Base-by-base conservation (phyloP, 352 stramenopile species). In the Phytophthora crassamura region DNA sequence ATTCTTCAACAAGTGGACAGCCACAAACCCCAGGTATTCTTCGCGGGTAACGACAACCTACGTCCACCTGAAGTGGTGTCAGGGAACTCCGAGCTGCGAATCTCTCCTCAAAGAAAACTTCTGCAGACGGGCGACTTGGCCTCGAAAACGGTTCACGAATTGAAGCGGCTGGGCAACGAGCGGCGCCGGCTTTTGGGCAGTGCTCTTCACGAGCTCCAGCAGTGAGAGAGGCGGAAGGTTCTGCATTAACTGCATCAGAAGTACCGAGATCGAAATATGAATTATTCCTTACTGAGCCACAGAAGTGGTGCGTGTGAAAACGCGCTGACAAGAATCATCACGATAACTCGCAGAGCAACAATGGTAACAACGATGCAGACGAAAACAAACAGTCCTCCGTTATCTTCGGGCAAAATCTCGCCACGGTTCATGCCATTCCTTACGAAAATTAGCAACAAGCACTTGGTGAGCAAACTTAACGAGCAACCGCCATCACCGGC, bases 121-220 rank as follows among this genome's bases (percentile, higher is more conserved):
- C 7, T 52, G 14, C 33, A 9, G n/a, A 73, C 7, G 8, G 53
- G 43, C 42, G 20, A 7, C 14, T 39, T 67, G 6, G 52, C 33
- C 7, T 35, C 10, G 36, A 66, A 65, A 14, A 58, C 49, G 0
- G 54, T 70, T 9, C 54, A 70, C 30, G 60, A 67, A 25, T 28
- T 74, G n/a, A 67, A 67, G 47, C 59, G 62, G 2, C 25, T 74
- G 32, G 25, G 60, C 16, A 62, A 45, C 5, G 60, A 74, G 18
- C 54, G 66, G 16, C 66, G 66, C 10, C 38, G 22, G 12, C 60
- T 74, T 57, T 42, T 74, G 22, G 66, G 67, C 9, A 59, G 47
- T 53, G 60, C 66, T 48, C 46, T 74, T n/a, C 43, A 74, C 32
- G 66, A 74, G 20, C 54, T 74, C 11, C 66, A 69, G 48, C 20